These are phyloP conservation scores for Paradendryphiella salina DNA, from an alignment of 2,329 filamentous ascomycete species.

Conservation along the genomic window DNA sequence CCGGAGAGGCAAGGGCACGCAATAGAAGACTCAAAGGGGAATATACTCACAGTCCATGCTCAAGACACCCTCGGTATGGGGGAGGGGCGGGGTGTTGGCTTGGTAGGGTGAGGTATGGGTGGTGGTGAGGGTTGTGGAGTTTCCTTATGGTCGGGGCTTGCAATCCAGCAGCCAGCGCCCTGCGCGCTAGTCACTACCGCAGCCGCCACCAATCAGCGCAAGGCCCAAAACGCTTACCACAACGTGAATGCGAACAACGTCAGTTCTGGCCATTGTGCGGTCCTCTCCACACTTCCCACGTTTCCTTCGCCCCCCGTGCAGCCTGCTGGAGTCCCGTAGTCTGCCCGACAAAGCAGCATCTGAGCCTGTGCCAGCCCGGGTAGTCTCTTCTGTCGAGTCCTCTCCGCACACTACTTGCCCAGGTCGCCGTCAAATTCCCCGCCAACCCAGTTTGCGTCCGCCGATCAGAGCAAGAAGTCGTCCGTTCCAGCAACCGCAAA, in stretches of 20 bases:
- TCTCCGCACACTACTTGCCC: slow-evolving; percentile 19
- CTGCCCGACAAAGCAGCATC: not conserved
- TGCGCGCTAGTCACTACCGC: slow-evolving; percentile 14
- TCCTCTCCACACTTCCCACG: slow-evolving; percentile 13
- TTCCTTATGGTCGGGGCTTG: slow-evolving; percentile 17
- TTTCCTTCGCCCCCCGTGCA: slow-evolving; percentile 4
- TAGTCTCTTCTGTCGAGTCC: slow-evolving; percentile 10
- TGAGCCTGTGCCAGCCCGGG: slow-evolving; percentile 3
- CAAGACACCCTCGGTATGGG: slow-evolving; percentile 51
- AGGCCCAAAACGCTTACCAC: slow-evolving; percentile 20
- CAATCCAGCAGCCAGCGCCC: slow-evolving; percentile 4
- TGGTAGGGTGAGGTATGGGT: slow-evolving; percentile 39
- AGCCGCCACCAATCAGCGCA: slow-evolving; percentile 26
- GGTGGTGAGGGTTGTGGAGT: slow-evolving; percentile 33
- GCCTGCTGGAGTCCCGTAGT: not conserved
- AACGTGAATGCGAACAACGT: slow-evolving; percentile 25
- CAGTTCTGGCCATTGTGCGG: slow-evolving; percentile 11
- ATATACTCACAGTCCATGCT: slow-evolving; percentile 63
- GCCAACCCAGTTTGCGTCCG: slow-evolving; percentile 17
- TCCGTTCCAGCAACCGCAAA: slow-evolving; percentile 24
- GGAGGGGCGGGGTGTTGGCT: slow-evolving; percentile 30
- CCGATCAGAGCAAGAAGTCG: slow-evolving; percentile 7
- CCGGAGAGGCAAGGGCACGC: slow-evolving; percentile 18
- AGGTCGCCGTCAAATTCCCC: slow-evolving; percentile 27
- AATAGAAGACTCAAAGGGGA: slow-evolving; percentile 41